phyloP scores from a whole-genome alignment of 441 rosid genomes.

The Melastoma candidum region DNA sequence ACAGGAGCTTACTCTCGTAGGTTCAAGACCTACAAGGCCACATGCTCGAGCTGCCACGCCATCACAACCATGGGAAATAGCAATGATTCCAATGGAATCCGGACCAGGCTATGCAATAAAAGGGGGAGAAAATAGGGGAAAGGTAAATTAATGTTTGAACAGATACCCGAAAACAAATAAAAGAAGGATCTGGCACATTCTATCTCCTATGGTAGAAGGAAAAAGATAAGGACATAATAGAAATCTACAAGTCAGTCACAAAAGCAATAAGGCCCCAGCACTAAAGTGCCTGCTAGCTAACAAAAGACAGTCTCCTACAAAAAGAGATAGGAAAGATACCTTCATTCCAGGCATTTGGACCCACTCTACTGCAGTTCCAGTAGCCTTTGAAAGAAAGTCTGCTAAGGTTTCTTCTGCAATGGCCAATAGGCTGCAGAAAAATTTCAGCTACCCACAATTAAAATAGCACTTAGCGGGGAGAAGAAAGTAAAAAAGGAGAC shows the following conservation, averaged over 20 bases:
- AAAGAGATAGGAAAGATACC: slow-evolving; percentile 28
- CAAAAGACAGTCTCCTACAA: too few species aligned
- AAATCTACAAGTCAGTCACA: too few species aligned
- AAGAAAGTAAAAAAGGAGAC: background rate
- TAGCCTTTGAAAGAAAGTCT: slow-evolving; percentile 99
- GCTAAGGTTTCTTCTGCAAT: slow-evolving; percentile 99
- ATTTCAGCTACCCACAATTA: slow-evolving; percentile 1
- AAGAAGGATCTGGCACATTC: too few species aligned
- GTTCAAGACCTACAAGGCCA: slow-evolving; percentile 99
- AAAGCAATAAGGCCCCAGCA: too few species aligned
- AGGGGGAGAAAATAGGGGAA: too few species aligned
- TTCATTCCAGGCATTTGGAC: slow-evolving; percentile 99
- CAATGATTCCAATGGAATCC: slow-evolving; percentile 99
- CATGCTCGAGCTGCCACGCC: slow-evolving; percentile 99
- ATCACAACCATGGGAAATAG: slow-evolving; percentile 99
- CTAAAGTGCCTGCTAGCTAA: too few species aligned
- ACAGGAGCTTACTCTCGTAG: slow-evolving; percentile 68
- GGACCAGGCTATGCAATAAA: slow-evolving; percentile 87
- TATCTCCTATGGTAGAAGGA: too few species aligned
- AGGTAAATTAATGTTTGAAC: too few species aligned
- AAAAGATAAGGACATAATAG: too few species aligned
- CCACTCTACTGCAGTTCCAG: slow-evolving; percentile 99
- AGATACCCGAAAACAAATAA: too few species aligned
- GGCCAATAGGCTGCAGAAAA: slow-evolving; percentile 83
- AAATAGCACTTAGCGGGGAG: slow-evolving; percentile 16